Base-by-base conservation (phyloP, 345 rosid species). In the Boechera stricta region DNA sequence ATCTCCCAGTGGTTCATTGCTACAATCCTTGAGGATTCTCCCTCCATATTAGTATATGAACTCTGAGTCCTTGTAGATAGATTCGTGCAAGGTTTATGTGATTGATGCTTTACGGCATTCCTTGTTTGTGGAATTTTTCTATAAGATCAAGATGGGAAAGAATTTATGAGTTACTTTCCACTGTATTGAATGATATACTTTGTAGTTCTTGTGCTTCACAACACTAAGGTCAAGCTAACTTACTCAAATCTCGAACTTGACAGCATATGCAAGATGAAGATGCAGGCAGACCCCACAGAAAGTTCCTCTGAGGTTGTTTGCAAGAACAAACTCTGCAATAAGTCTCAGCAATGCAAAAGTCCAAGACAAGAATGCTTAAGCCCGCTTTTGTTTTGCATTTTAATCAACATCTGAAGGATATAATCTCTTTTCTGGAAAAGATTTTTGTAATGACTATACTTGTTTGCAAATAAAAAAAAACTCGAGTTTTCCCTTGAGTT, bases 231-330 rank as follows among this genome's bases (percentile, higher is more conserved):
- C 11, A 47, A 59, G 41, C 77, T 73, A 72, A 60, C 7, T 0
- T 33, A 24, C 38, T 32, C 4, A 0, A 51, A 72, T 41, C 12
- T 60, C 10, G 2, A 48, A n/a, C 18, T 67, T 77, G 41, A 77
- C 93, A 88, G 98, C 90, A 89, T 63, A 86, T 93, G 98, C 97
- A 91, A 86, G 98, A 91, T 78, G 98, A 89, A 80, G 93, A 93
- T 79, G 85, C 88, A 10, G 94, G 96, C 73, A 88, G 92, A 82
- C 97, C 98, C 9, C 85, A 87, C 69, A 81, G 93, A 82, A 93
- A 88, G 82, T 91, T 93, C 81, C 77, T 90, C 13, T 91, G 86
- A 91, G 78, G 61, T 59, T 35, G 21, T 57, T 48, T 57, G 48
- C 77, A 38, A 57, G 31, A 26, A 55, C 10, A 64, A 39, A 29